Percentiles rank a stretch among this genome's conserved stretches.
These are phyloP conservation scores for Xylaria flabelliformis DNA, from an alignment of 495 filamentous ascomycete species.

Conservation along the genomic window DNA sequence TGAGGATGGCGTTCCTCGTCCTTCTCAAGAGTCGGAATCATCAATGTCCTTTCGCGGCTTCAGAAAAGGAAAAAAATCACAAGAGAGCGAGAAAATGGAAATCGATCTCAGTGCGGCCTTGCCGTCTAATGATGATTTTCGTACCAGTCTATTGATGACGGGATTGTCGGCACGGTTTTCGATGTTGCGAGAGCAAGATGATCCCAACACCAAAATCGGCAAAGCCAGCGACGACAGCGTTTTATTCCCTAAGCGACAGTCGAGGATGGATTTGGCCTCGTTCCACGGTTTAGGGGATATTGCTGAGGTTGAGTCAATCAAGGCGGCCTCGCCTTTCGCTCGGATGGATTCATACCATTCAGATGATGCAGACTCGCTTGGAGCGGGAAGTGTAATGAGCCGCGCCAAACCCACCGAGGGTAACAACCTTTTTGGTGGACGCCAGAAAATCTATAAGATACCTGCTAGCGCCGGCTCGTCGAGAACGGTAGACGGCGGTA, in stretches of 20 bases:
- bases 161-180: conserved; percentile 94
- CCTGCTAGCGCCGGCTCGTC: conserved; percentile 59
- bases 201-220: conserved; percentile 82
- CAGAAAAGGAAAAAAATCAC: conserved; percentile 62
- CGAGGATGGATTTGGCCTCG: conserved; percentile 62
- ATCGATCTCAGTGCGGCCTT: conserved; percentile 77
- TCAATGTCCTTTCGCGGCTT: conserved; percentile 62
- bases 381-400: conserved; percentile 75
- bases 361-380: conserved; percentile 65
- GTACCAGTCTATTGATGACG: conserved; percentile 96
- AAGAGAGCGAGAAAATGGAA: conserved; percentile 65
- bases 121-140: conserved; percentile 86
- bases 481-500: conserved; percentile 49
- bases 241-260: conserved; percentile 79
- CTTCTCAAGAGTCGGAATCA: conserved; percentile 60
- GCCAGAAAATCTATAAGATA: conserved; percentile 96
- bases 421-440: conserved; percentile 92
- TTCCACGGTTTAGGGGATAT: conserved; percentile 73
- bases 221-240: conserved; percentile 96
- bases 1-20: conserved; percentile 52
- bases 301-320: conserved; percentile 83
- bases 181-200: conserved; percentile 93
- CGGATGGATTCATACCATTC: conserved; percentile 61
- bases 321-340: conserved; percentile 61
- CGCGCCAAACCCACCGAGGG: conserved; percentile 85